Conservation (phyloP, 768 basidiomycete genomes). For the Suillus cothurnatus region DNA sequence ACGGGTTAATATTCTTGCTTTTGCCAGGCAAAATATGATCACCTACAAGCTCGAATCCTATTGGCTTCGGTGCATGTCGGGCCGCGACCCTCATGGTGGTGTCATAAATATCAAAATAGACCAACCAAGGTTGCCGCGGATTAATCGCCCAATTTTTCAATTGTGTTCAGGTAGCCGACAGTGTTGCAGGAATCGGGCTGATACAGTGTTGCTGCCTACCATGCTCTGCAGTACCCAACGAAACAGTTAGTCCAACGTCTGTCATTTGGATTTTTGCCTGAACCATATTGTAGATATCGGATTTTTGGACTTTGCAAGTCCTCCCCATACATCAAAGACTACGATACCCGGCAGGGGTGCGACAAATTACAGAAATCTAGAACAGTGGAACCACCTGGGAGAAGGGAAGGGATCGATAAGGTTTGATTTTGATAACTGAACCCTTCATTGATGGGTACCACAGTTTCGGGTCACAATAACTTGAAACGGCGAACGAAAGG, state of each 20-base stretch:
- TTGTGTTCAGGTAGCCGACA: not conserved
- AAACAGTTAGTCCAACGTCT: not conserved
- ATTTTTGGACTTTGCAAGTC: not conserved
- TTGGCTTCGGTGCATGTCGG: not conserved
- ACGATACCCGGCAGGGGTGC: not conserved
- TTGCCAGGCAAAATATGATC: not conserved
- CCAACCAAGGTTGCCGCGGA: not conserved
- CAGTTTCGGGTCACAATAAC: not conserved
- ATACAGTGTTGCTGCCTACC: not conserved
- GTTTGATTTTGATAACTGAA: conserved; percentile 1
- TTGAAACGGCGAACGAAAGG: not conserved
- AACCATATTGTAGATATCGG: not conserved
- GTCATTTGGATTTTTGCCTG: not conserved
- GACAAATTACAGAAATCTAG: not conserved
- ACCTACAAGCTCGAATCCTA: not conserved
- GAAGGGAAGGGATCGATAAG: not conserved
- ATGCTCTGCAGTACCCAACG: not conserved
- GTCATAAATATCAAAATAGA: not conserved
- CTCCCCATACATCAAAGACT: not conserved
- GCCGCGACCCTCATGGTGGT: not conserved
- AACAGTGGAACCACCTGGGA: not conserved
- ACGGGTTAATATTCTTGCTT: not conserved
- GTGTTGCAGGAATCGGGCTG: not conserved
- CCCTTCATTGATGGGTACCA: conserved; percentile 5
- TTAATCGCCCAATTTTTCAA: not conserved